Evolutionary conservation across 192 early-diverging fungal species (phyloP), one percentile per base, ranked within the genome.

Genomic region (Dissophora globulifera): DNA sequence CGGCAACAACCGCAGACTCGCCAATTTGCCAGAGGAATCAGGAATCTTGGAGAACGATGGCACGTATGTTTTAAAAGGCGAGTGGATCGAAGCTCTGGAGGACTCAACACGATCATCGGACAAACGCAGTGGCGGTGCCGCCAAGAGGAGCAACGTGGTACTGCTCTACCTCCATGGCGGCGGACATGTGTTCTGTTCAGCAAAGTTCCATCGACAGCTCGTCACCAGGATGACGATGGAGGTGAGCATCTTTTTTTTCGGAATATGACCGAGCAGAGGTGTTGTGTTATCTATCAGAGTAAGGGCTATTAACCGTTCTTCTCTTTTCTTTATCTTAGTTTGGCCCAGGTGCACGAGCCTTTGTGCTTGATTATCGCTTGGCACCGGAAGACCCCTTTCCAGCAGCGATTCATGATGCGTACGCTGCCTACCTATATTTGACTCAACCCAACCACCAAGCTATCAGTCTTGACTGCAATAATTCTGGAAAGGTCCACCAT

Each of bases 101-200:
- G 62, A 65, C 29, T 48, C 62, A 48, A 57, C 13, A 20, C 31
- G 47, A 0, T 16, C 22, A 26, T 38, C 45, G 43, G 58, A 67
- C 15, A 47, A 33, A 27, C 47, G 66, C 17, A 63, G 38, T 15
- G 42, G 50, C 17, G 64, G 38, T 15, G 42, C 47, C 25, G 31
- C n/a, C 9, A 48, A 45, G n/a, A 27, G 22, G 43, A 66, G 67
- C 50, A 86, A 91, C 56, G 72, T 81, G 9, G 83, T 91, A 1
- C 58, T 93, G 15, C 58, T 95, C 45, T 93, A 92, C 49, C 50
- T 87, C 33, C 94, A 95, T 56, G 94, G 94, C 25, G 93, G 93
- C 19, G 91, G 85, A 23, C 92, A 90, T 60, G 82, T 84, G 3
- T 45, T 81, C 8, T 84, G 88, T 40, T 72, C 69, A 1, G 48